A percentile compares a stretch with the other conserved stretches of the same genome.
Conservation (phyloP, 768 basidiomycete species). For the Solioccasus polychromus region DNA sequence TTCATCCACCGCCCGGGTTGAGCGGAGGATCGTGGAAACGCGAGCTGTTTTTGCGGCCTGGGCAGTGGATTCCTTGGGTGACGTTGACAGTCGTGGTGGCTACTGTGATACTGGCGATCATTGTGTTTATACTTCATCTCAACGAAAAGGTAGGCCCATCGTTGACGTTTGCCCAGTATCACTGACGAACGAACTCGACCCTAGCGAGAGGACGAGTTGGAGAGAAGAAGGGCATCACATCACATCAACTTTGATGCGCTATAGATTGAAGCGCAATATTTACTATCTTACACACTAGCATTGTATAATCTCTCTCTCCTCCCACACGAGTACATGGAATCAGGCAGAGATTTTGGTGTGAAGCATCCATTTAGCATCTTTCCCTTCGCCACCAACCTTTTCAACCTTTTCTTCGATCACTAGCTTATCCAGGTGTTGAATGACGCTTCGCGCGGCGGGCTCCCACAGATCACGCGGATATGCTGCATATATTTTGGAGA, state of each 20-base stretch:
- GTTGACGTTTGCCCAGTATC: background rate
- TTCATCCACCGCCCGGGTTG: constrained; percentile 66
- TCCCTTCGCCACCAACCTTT: constrained; percentile 49
- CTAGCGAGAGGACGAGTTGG: constrained; percentile 91
- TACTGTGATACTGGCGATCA: constrained; percentile 69
- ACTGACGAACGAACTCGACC: constrained; percentile 3
- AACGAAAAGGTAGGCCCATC: constrained; percentile 78
- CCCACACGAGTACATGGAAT: too few relatives aligned
- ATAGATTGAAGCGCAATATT: constrained; percentile 30
- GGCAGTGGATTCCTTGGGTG: constrained; percentile 98
- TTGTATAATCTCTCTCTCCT: too few relatives aligned
- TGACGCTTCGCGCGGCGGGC: constrained; percentile 66
- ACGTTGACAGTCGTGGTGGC: constrained; percentile 80
- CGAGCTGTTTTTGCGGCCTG: constrained; percentile 88
- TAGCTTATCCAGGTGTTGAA: constrained; percentile 73
- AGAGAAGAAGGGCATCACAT: constrained; percentile 84
- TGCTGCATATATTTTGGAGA: constrained; percentile 62
- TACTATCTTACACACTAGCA: constrained; percentile 20
- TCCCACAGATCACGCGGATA: constrained; percentile 73
- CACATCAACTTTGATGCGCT: constrained; percentile 97
- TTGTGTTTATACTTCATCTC: constrained; percentile 84
- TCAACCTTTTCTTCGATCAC: constrained; percentile 59
- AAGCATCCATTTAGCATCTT: constrained; percentile 48
- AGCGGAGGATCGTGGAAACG: constrained; percentile 69
- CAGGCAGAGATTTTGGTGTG: too few relatives aligned